Evolutionary conservation across 2,329 filamentous ascomycete genomes (phyloP), one percentile per base, ranked within the genome.

Genomic region (Emmonsiellopsis sp.): DNA sequence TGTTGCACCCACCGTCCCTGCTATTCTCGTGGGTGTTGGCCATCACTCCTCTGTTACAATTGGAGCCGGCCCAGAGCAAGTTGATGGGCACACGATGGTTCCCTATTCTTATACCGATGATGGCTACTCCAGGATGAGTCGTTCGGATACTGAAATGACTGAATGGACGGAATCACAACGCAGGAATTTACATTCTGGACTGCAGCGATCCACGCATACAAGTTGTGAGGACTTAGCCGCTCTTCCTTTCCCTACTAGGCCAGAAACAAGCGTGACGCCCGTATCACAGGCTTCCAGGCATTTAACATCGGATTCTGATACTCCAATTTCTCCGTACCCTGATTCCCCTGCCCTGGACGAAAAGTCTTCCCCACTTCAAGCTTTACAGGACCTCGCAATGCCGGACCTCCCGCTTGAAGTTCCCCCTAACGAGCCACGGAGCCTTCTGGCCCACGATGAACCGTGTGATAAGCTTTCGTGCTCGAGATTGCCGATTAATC

Each of bases 401-500:
- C 20, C 20, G 5, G 20, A 26, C 20, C 20, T 26, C 5, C 20
- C 20, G 20, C 20, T 26, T 26, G 20, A 26, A 26, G 20, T 4
- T 5, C 20, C 20, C 20, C 20, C 20, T 26, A 26, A 26, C 3
- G 20, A 26, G 7, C 10, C 38, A 40, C 20, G 34, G 16, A 31
- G 10, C 20, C 20, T 49, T 40, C 34, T 5, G 16, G 35, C 35
- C 5, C 11, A 30, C n/a, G 31, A 2, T 49, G 47, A 9, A n/a
- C 20, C 16, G 38, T 40, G 34, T 40, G 47, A 40, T 13, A 15
- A 15, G 16, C 63, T 69, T 13, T 52, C 66, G 7, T 58, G 62
- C 40, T 69, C 67, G 6, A 58, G 60, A 5, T 59, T 70, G 15
- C 66, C 66, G 6, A 66, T 69, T 26, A 69, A 70, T 16, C 66